A percentile compares a stretch with the other conserved stretches of the same genome.
Evolutionary conservation across 352 stramenopile genomes (phyloP).

Genomic region (Globisporangium orthogonon): DNA sequence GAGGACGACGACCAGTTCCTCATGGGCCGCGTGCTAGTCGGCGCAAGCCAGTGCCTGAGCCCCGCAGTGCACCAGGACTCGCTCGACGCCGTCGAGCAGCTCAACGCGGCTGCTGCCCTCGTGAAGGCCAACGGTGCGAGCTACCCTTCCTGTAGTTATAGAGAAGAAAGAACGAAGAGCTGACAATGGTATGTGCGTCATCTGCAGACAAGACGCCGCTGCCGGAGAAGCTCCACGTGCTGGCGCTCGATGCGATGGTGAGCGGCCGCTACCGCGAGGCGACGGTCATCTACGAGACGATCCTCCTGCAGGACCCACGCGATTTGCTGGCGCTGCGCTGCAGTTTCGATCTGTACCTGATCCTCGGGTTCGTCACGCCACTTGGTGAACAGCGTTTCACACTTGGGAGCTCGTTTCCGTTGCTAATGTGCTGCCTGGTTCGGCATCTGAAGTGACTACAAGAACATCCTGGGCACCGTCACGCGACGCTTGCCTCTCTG

Average conservation of each 20-base stretch:
- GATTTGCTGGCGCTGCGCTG: conserved; percentile 77
- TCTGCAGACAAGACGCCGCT: conserved; percentile 16
- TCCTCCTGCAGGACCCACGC: conserved; percentile 53
- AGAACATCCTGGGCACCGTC: conserved; percentile 71
- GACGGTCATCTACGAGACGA: conserved; percentile 71
- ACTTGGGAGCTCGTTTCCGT: neutral
- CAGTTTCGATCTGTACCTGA: conserved; percentile 68
- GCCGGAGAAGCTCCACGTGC: conserved; percentile 66
- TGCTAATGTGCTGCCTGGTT: too few relatives aligned
- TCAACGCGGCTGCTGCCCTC: conserved; percentile 29
- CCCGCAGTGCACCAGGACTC: conserved; percentile 63
- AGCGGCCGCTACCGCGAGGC: conserved; percentile 62
- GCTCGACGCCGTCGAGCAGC: conserved; percentile 32
- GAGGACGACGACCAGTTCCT: conserved; percentile 55
- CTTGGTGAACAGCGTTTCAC: neutral
- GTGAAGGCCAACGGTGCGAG: conserved; percentile 26
- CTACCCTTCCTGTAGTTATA: neutral
- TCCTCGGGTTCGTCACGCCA: conserved; percentile 47
- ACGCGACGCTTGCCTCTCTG: conserved; percentile 66
- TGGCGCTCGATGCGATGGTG: conserved; percentile 64
- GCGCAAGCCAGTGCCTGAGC: conserved; percentile 57
- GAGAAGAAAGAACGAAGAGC: neutral
- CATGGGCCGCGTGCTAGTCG: conserved; percentile 83
- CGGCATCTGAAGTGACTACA: conserved; percentile 42
- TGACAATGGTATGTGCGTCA: neutral